Base-by-base conservation (phyloP, 179 eudicot species). In the Kewa caespitosa region DNA sequence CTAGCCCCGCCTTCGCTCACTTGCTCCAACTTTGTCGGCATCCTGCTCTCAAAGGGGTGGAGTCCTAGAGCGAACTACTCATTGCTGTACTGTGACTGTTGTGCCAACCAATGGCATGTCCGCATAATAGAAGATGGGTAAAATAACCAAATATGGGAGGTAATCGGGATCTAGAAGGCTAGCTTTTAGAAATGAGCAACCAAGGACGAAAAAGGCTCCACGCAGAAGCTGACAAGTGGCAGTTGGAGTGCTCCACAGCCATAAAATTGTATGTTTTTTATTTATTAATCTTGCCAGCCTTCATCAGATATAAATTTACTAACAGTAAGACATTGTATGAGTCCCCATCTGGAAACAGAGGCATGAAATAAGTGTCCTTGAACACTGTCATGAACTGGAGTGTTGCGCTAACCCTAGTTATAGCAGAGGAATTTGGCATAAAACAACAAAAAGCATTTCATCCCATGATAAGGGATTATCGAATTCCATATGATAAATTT, bases 41-140 rank as follows among this genome's bases (percentile, higher is more conserved):
- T 64, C 69, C 69, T 64, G 27, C n/a, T 64, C 43, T 64, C 17
- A 39, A 36, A 36, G 69, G 42, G 17, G 43, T 64, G 42, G 30
- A 64, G 30, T 34, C 69, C 69, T 64, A 64, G 36, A 64, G 43
- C 69, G 39, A 64, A 64, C 42, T 33, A 64, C 69, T 64, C 69
- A 64, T 64, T 64, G 42, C 39, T 36, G 43, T 27, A 15, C 15
- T 7, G 46, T 42, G n/a, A n/a, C n/a, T n/a, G n/a, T n/a, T n/a
- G n/a, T n/a, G n/a, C n/a, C n/a, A n/a, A n/a, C n/a, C n/a, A n/a
- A n/a, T n/a, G n/a, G n/a, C n/a, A n/a, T n/a, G n/a, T n/a, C n/a
- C n/a, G n/a, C n/a, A n/a, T n/a, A n/a, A n/a, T n/a, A n/a, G n/a
- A n/a, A n/a, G n/a, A n/a, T n/a, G n/a, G n/a, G n/a, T n/a, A n/a